Base-by-base conservation (phyloP, 345 rosid species). In the Lumnitzera littorea region DNA sequence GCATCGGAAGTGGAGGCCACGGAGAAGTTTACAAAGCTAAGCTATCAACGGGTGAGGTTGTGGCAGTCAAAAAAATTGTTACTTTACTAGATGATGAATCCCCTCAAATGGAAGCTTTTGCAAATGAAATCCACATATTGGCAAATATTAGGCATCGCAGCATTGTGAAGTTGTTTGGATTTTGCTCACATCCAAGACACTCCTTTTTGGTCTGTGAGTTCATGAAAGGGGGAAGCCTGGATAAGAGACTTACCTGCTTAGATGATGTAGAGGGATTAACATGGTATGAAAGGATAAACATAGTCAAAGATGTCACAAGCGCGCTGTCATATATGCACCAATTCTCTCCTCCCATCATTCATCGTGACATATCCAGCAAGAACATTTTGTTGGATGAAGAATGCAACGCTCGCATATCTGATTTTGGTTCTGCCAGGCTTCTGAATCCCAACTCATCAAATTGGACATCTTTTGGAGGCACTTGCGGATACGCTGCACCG, bases 121-220 rank as follows among this genome's bases (percentile, higher is more conserved):
- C 46, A 59, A 76, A 63, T 5, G 80, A 79, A 50, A 70, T 76
- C 2, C 43, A 16, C 5, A 57, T 65, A 4, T 24, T 73, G n/a
- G 58, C 70, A 0, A 58, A 70, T 11, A 24, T 55, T 17, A 53
- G 69, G 12, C 83, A 78, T 46, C 72, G 72, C 2, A 75, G 70
- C 23, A 50, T 79, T 5, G 69, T 79, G 47, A 67, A 64, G 16
- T 61, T 72, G 0, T 52, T 51, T 36, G 76, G 78, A 0, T 76
- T 73, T 36, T 79, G 76, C 17, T 76, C 64, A 0, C 54, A 63
- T 17, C 11, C 58, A 0, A 5, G 50, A 5, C 70, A 68, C 67
- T 50, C 74, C 1, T 68, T 73, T 60, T 16, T 76, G 31, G 75
- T 73, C 3, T 76, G 49, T 15, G 75, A 79, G 73, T 73, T 60